Evolutionary conservation across 2,329 filamentous ascomycete species (phyloP).

Genomic region (Triangularia verruculosa): DNA sequence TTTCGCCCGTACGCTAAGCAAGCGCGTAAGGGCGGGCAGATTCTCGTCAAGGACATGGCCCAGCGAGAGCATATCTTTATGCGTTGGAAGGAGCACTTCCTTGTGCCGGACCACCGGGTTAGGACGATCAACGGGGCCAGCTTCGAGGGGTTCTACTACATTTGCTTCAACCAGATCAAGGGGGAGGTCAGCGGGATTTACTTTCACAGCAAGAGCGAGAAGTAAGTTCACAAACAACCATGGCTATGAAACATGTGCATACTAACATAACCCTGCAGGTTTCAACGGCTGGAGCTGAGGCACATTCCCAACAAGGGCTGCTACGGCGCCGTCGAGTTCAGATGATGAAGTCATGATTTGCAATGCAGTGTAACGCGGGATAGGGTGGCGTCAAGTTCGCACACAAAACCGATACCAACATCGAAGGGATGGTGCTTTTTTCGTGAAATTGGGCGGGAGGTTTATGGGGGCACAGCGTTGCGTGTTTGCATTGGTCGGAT

Average conservation of each 20-base stretch:
- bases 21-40: conserved; percentile 54
- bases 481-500: conserved; percentile 12
- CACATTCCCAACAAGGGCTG: conserved; percentile 84
- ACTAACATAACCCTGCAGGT: conserved; percentile 51
- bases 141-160: conserved; percentile 98
- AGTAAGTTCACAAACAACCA: conserved; percentile 69
- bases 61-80: conserved; percentile 92
- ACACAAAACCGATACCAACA: neutral
- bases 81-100: conserved; percentile 98
- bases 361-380: neutral
- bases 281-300: conserved; percentile 88
- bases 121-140: conserved; percentile 89
- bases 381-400: neutral
- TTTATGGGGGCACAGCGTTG: neutral
- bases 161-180: conserved; percentile 91
- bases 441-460: neutral
- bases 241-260: neutral
- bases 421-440: neutral
- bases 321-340: conserved; percentile 83
- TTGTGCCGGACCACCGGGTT: conserved; percentile 92
- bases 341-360: conserved; percentile 48
- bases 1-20: conserved; percentile 72
- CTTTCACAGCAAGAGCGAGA: conserved; percentile 97
- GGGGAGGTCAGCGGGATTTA: conserved; percentile 92
- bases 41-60: conserved; percentile 64